A percentile compares a stretch with the other conserved stretches of the same genome.
Evolutionary conservation across 306 rosid species (phyloP).

Genomic region (Amphicarpaea edgeworthii): DNA sequence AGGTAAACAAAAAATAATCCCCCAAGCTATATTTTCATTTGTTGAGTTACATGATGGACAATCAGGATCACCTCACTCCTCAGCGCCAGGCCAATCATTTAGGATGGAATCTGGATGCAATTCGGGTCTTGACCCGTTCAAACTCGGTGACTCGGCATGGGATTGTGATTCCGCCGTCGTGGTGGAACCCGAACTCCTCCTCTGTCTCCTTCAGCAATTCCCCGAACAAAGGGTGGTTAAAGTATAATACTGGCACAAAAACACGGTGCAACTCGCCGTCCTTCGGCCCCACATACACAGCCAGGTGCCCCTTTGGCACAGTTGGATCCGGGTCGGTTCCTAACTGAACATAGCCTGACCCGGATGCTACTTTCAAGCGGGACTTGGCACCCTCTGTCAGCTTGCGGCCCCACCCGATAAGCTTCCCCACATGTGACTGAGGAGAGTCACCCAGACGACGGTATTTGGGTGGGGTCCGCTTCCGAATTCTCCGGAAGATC

Average conservation of each 20-base stretch:
- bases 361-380: constrained; percentile 42
- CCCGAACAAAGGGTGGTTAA: constrained; percentile 79
- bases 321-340: constrained; percentile 41
- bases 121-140: constrained; percentile 70
- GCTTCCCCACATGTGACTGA: constrained; percentile 38
- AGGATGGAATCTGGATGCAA: constrained; percentile 58
- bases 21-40: constrained; percentile 12
- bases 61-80: background rate
- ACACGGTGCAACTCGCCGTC: constrained; percentile 74
- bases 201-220: constrained; percentile 72
- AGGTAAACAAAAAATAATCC: background rate
- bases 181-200: constrained; percentile 70
- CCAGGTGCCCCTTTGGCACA: constrained; percentile 82
- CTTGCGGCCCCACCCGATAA: constrained; percentile 63
- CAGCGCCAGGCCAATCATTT: constrained; percentile 55
- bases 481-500: constrained; percentile 42
- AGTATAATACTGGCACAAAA: constrained; percentile 76
- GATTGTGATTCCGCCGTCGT: constrained; percentile 77
- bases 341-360: constrained; percentile 51
- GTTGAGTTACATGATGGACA: constrained; percentile 33
- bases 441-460: constrained; percentile 1
- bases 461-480: constrained; percentile 42
- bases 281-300: constrained; percentile 75
- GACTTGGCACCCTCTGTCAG: constrained; percentile 47
- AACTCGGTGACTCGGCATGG: constrained; percentile 76